These are phyloP conservation scores for Penicillium sp. DNA, from an alignment of 2,329 filamentous ascomycete genomes.

Conservation along the genomic window DNA sequence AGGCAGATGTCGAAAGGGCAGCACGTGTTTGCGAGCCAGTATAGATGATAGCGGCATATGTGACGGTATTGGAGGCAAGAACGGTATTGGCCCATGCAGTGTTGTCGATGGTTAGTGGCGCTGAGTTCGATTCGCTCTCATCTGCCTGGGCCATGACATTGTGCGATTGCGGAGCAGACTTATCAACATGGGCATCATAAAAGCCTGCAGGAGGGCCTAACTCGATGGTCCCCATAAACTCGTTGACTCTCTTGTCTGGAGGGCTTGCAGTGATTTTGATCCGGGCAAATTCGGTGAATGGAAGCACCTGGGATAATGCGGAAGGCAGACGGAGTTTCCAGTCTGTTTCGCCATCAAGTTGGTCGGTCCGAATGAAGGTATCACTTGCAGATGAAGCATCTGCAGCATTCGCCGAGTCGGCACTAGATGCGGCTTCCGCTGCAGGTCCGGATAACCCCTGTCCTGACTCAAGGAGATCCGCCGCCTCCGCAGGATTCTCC, in stretches of 20 bases:
- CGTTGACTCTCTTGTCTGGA: conserved; percentile 89
- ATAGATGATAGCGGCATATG: conserved; percentile 86
- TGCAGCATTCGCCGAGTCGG: conserved; percentile 7
- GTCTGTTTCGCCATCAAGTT: conserved; percentile 95
- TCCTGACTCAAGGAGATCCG: conserved; percentile 24
- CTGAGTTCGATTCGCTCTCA: conserved; percentile 48
- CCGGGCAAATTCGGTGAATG: conserved; percentile 62
- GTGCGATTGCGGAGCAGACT: conserved; percentile 17
- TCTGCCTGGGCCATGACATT: conserved; percentile 15
- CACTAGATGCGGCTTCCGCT: conserved; percentile 4
- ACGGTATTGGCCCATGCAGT: conserved; percentile 99
- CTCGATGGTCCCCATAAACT: conserved; percentile 86
- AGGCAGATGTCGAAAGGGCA: conserved; percentile 84
- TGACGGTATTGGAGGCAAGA: conserved; percentile 84
- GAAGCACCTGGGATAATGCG: conserved; percentile 73
- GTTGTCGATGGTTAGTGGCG: conserved; percentile 85
- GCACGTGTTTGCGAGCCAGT: conserved; percentile 92
- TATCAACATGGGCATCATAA: conserved; percentile 44
- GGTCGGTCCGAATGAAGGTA: conserved; percentile 95
- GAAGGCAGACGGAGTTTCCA: conserved; percentile 94
- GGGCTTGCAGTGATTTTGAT: conserved; percentile 74
- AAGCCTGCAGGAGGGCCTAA: conserved; percentile 54
- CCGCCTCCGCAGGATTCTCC: conserved; percentile 12
- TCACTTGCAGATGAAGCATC: conserved; percentile 56
- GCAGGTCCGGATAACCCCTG: conserved; percentile 18